These are phyloP conservation scores for Pyricularia pennisetigena DNA, from an alignment of 2,329 filamentous ascomycete genomes.

Conservation along the genomic window DNA sequence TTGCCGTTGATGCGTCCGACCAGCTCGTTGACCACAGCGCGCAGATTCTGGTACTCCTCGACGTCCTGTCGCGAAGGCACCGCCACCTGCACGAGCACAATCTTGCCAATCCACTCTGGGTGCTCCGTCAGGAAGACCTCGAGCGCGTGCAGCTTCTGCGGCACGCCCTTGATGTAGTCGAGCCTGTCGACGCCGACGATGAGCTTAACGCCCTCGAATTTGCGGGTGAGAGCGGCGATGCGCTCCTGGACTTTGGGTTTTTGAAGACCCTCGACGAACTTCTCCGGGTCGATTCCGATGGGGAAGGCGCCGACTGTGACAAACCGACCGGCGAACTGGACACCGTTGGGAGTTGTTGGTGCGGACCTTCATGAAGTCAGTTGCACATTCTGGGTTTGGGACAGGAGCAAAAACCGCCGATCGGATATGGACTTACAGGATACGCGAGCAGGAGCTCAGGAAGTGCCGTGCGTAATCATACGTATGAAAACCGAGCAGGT, in stretches of 20 bases:
- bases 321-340: constrained; percentile 81
- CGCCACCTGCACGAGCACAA: constrained; percentile 91
- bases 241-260: constrained; percentile 80
- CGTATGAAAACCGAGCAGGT: constrained; percentile 95
- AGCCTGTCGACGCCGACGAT: constrained; percentile 95
- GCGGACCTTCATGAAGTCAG: not conserved
- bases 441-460: constrained; percentile 89
- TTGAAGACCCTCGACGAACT: constrained; percentile 82
- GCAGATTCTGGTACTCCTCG: constrained; percentile 94
- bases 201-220: constrained; percentile 92
- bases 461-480: constrained; percentile 99
- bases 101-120: constrained; percentile 96
- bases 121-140: constrained; percentile 96
- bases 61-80: constrained; percentile 93
- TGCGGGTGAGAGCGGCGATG: constrained; percentile 73
- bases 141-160: constrained; percentile 91
- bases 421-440: constrained; percentile 50
- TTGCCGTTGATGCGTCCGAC: constrained; percentile 95
- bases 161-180: constrained; percentile 98
- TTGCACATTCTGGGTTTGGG: not conserved
- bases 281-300: constrained; percentile 95
- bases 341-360: constrained; percentile 67
- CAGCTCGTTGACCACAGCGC: constrained; percentile 91
- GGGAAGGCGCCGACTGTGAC: constrained; percentile 92
- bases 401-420: not conserved